phyloP scores from a whole-genome alignment of 1,284 basidiomycete species.

The Phenoliferia sp. region DNA sequence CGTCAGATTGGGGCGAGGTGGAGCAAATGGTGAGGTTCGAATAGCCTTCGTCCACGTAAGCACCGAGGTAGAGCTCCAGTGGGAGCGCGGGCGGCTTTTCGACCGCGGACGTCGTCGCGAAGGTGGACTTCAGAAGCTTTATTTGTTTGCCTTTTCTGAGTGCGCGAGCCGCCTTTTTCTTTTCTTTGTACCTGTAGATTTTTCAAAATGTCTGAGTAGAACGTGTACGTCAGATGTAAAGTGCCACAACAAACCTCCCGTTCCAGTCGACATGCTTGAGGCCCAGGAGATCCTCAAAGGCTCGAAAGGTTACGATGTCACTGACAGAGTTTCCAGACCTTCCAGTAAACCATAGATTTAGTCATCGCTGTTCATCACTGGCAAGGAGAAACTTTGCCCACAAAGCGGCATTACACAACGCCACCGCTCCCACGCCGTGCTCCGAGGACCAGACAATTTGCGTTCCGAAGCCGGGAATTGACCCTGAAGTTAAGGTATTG shows the following conservation, averaged over 20 bases:
- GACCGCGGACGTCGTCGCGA: neutral
- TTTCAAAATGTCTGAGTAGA: neutral
- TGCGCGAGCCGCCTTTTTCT: neutral
- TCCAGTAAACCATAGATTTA: neutral
- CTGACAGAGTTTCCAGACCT: neutral
- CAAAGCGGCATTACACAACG: neutral
- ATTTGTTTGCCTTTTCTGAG: neutral
- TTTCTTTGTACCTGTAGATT: neutral
- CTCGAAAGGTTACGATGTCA: conserved; percentile 1
- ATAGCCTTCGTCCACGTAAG: neutral
- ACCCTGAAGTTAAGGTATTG: no score
- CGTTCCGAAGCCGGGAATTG: conserved; percentile 1
- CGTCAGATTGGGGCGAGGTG: neutral
- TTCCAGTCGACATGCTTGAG: neutral
- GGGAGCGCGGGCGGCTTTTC: neutral
- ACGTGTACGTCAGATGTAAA: no score
- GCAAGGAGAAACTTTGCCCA: neutral
- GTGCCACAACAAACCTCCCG: no score
- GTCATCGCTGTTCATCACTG: neutral
- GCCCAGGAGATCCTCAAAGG: neutral
- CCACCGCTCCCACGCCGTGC: neutral
- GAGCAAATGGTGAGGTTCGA: neutral
- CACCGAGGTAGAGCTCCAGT: neutral
- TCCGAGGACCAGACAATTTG: conserved; percentile 5
- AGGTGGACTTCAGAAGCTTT: no score